These are phyloP conservation scores for Cystoderma amianthinum DNA, from an alignment of 768 basidiomycete species.

Conservation along the genomic window DNA sequence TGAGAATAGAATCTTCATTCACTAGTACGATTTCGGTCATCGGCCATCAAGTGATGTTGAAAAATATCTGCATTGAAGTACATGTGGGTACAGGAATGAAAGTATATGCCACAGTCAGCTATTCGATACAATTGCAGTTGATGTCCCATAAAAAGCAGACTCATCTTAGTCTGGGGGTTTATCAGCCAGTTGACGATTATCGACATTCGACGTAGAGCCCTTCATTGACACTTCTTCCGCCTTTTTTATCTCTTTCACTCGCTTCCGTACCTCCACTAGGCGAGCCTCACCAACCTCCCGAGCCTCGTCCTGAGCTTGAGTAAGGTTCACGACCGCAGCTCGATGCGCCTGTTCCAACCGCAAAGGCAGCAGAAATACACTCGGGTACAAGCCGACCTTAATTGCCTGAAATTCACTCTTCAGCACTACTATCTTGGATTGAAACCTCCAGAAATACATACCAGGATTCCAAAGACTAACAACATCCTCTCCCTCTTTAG, in stretches of 20 bases:
- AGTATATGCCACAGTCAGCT: too few relatives aligned
- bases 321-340: slow-evolving; percentile 49
- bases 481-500: slow-evolving; percentile 46
- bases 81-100: too few relatives aligned
- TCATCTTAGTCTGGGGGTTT: too few relatives aligned
- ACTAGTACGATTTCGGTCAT: too few relatives aligned
- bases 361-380: slow-evolving; percentile 25
- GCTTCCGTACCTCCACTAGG: slow-evolving; percentile 40
- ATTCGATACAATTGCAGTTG: too few relatives aligned
- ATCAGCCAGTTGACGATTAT: too few relatives aligned
- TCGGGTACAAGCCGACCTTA: slow-evolving; percentile 36
- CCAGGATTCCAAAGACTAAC: slow-evolving; percentile 39
- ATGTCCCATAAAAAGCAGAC: too few relatives aligned
- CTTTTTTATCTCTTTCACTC: slow-evolving; percentile 31
- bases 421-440: background rate
- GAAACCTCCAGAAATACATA: slow-evolving; percentile 16
- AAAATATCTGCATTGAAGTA: too few relatives aligned
- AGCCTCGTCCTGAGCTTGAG: slow-evolving; percentile 52
- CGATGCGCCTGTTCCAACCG: slow-evolving; percentile 37
- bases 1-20: too few relatives aligned
- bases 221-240: too few relatives aligned
- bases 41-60: too few relatives aligned
- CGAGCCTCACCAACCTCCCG: slow-evolving; percentile 46
- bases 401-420: slow-evolving; percentile 25
- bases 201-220: too few relatives aligned